Percentiles rank a stretch among this genome's conserved stretches.
Conservation (phyloP, 306 rosid genomes). For the Cicer chorassanicum region DNA sequence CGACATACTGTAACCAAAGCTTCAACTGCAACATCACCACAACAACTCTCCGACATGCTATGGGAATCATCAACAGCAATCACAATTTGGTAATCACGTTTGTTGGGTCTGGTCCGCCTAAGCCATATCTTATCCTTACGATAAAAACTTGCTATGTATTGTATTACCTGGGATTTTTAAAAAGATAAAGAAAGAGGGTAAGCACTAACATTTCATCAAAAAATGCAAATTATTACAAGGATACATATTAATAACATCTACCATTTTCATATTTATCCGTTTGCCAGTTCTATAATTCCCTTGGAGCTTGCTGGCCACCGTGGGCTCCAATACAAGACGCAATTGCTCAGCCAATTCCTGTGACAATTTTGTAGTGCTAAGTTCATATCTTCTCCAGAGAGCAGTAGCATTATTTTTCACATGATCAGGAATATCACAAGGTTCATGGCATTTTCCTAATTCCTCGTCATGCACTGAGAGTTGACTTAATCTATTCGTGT, state of each 20-base stretch:
- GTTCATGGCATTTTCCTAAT: constrained; percentile 69
- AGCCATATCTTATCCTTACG: constrained; percentile 93
- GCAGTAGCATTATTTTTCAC: constrained; percentile 55
- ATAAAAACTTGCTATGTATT: constrained; percentile 81
- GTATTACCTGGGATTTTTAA: constrained; percentile 62
- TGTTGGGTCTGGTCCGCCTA: constrained; percentile 86
- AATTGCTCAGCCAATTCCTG: constrained; percentile 90
- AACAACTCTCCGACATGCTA: constrained; percentile 82
- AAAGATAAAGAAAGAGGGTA: constrained; percentile 5
- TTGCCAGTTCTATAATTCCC: constrained; percentile 95
- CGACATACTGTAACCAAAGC: constrained; percentile 93
- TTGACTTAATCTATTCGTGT: constrained; percentile 49
- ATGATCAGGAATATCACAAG: constrained; percentile 50
- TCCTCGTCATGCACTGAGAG: constrained; percentile 66
- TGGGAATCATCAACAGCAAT: constrained; percentile 95
- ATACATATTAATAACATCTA: constrained; percentile 27
- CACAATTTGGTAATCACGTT: constrained; percentile 93
- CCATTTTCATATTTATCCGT: constrained; percentile 95
- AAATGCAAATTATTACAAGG: constrained; percentile 6
- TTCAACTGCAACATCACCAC: constrained; percentile 82
- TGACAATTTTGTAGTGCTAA: constrained; percentile 74
- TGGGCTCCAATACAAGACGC: constrained; percentile 93
- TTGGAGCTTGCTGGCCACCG: constrained; percentile 87
- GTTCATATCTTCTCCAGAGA: constrained; percentile 80
- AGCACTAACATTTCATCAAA: not conserved